Base-by-base conservation (phyloP, 257 asterid genomes). In the Fraxinus pennsylvanica region DNA sequence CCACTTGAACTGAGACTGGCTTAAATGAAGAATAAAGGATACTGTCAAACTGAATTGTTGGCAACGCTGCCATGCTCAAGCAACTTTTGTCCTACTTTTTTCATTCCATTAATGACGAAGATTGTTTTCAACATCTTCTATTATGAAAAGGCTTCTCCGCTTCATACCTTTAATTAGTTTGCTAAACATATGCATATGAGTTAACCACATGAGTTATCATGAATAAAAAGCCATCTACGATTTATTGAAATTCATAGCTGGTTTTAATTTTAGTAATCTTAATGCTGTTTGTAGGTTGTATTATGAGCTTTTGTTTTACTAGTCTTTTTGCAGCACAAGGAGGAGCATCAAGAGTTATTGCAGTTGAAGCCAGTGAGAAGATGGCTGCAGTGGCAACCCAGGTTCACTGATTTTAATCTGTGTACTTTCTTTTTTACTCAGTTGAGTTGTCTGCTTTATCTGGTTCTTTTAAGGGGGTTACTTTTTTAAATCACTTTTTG, bases 311-410 rank as follows among this genome's bases (percentile, higher is more conserved):
- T 66, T 82, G 29, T 74, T 84, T 69, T 75, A 21, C 83, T 80
- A 95, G 99, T 82, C 91, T 95, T 66, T 95, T 95, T 87, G 99
- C 99, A 88, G 96, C 99, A 43, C 94, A 91, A 84, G 97, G 93
- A 30, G 97, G 99, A 80, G 98, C 99, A 59, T 86, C 96, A 22
- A 89, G 85, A 85, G 98, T 95, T 66, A 73, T 91, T 77, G 92
- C 99, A 52, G 84, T 95, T 86, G 99, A 95, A 85, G 99, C 96
- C 76, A 95, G 99, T 74, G 87, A 85, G 69, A 95, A 93, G 90
- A 95, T 95, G 99, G 97, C 98, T 79, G 81, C 87, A 17, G 92
- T 95, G 76, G 99, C 99, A 76, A 79, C 94, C 77, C 89, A 91
- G 97, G 99, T 94, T 73, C 77, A 45, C 30, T 71, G 57, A 27